Conservation (phyloP, 2,329 filamentous ascomycete genomes). For the Aspergillus fijiensis region DNA sequence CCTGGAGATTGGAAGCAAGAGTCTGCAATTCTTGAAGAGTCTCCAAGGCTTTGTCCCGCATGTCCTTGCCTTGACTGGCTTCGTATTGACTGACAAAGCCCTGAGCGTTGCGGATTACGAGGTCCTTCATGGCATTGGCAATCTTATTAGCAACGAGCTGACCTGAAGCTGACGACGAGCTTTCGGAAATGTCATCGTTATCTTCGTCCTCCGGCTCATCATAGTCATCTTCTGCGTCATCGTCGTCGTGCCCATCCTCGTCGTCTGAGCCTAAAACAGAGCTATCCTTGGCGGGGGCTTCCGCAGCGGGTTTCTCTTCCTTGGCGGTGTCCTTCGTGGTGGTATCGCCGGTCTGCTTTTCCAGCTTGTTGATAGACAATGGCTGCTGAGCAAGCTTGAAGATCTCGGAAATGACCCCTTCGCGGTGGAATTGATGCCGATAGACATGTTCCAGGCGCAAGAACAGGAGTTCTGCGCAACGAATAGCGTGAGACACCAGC, state of each 20-base stretch:
- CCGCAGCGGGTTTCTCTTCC: conserved; percentile 13
- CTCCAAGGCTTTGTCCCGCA: conserved; percentile 74
- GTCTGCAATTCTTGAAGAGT: conserved; percentile 72
- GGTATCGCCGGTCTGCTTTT: conserved; percentile 11
- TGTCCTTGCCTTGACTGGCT: conserved; percentile 67
- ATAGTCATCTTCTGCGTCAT: conserved; percentile 51
- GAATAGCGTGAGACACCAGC: conserved; percentile 80
- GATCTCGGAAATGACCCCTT: conserved; percentile 92
- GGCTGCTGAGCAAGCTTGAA: conserved; percentile 66
- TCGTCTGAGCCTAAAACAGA: conserved; percentile 37
- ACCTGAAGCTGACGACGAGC: conserved; percentile 57
- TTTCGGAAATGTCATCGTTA: conserved; percentile 58
- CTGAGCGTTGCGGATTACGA: conserved; percentile 74
- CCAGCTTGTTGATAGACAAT: conserved; percentile 29
- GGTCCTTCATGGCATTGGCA: conserved; percentile 61
- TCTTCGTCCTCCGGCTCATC: conserved; percentile 54
- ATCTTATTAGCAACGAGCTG: conserved; percentile 40
- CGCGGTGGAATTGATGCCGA: conserved; percentile 92
- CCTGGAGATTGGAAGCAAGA: conserved; percentile 69
- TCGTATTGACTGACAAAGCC: conserved; percentile 84
- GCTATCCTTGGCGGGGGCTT: conserved; percentile 9
- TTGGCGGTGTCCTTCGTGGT: conserved; percentile 22
- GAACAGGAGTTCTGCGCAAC: conserved; percentile 84
- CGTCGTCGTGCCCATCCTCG: conserved; percentile 50
- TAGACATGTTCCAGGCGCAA: conserved; percentile 84